Conservation (phyloP, 2,329 filamentous ascomycete species). For the Sporothrix schenckii region DNA sequence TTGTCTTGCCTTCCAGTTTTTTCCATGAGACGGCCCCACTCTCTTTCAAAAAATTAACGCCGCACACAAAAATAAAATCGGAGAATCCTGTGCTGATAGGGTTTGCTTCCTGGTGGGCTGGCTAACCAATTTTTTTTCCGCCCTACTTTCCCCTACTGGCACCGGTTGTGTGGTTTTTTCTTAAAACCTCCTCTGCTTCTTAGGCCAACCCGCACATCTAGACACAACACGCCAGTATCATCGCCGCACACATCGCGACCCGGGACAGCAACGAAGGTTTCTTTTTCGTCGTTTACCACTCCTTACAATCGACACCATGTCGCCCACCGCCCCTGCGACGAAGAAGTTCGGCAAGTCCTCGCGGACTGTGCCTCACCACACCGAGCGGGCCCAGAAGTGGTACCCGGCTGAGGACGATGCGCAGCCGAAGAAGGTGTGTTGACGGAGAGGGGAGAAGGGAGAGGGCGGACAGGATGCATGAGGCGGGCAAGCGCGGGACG, state of each 20-base stretch:
- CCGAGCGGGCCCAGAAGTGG: conserved; percentile 97
- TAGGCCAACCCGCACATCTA: conserved; percentile 33
- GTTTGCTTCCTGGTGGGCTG: conserved; percentile 30
- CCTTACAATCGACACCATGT: conserved; percentile 59
- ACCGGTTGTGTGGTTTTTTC: conserved; percentile 31
- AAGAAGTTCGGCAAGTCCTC: conserved; percentile 95
- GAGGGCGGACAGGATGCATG: background rate
- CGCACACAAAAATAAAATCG: conserved; percentile 34
- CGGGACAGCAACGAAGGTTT: conserved; percentile 32
- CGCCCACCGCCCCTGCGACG: conserved; percentile 68
- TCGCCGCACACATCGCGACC: conserved; percentile 31
- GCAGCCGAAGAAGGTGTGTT: conserved; percentile 91
- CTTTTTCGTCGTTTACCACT: conserved; percentile 30
- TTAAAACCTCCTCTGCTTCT: conserved; percentile 29
- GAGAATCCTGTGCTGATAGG: conserved; percentile 33
- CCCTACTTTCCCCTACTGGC: conserved; percentile 31
- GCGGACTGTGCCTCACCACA: conserved; percentile 82
- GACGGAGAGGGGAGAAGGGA: background rate
- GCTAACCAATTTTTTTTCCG: conserved; percentile 35
- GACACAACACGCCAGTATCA: conserved; percentile 27
- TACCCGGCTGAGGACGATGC: conserved; percentile 93
- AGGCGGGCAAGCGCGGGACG: conserved; percentile 1
- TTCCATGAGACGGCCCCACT: conserved; percentile 19
- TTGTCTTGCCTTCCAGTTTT: conserved; percentile 28
- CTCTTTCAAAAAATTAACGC: conserved; percentile 26